Evolutionary conservation across 2,329 filamentous ascomycete species (phyloP).

Genomic region (Stagonosporopsis vannaccii): DNA sequence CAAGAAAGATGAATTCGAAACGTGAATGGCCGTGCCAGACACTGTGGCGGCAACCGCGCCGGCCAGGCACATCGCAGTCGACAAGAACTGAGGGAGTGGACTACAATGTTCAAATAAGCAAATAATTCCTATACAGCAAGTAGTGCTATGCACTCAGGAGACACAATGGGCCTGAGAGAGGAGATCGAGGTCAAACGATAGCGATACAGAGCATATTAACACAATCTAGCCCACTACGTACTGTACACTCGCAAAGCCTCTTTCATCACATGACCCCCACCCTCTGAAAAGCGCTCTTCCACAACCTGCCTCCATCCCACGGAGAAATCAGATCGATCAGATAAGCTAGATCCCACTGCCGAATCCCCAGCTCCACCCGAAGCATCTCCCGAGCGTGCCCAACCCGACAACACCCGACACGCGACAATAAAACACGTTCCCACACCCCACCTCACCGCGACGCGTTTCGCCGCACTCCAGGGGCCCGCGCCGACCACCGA

Average conservation of each 20-base stretch:
- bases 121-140: no score
- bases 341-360: background rate
- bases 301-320: background rate
- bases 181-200: background rate
- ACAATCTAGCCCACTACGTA: no score
- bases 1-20: no score
- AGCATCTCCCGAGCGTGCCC: background rate
- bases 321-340: background rate
- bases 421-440: background rate
- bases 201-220: background rate
- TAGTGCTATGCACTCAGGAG: background rate
- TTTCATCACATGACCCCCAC: background rate
- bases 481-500: background rate
- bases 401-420: background rate
- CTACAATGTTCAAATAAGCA: no score
- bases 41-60: no score
- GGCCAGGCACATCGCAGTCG: no score
- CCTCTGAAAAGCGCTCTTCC: no score
- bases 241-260: background rate
- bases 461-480: constrained; percentile 13
- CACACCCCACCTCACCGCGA: constrained; percentile 6
- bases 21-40: no score
- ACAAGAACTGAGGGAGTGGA: no score
- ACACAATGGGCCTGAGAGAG: background rate
- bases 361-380: background rate